These are phyloP conservation scores for Karstenula rhodostoma DNA, from an alignment of 2,329 filamentous ascomycete species.

Conservation along the genomic window DNA sequence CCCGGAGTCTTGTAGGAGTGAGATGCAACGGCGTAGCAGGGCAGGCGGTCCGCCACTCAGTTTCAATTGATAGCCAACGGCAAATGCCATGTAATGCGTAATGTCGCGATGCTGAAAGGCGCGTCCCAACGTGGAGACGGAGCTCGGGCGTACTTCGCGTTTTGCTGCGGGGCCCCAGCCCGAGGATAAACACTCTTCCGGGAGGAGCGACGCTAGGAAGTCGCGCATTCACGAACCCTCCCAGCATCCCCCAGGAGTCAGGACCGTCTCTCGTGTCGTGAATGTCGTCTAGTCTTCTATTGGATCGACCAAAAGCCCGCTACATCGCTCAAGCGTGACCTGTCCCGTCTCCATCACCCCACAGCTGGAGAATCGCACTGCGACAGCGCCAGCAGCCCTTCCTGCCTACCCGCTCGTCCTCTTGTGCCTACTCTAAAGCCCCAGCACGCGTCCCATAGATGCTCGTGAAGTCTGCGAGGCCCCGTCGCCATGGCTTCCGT, in stretches of 20 bases:
- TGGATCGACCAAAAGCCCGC: conserved; percentile 2
- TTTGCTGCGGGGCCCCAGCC: conserved; percentile 13
- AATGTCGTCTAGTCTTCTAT: not conserved
- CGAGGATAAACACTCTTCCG: conserved; percentile 10
- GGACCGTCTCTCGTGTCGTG: not conserved
- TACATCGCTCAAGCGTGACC: not conserved
- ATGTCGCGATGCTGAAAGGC: conserved; percentile 14
- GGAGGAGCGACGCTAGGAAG: not conserved
- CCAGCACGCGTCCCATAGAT: not conserved
- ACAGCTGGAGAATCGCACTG: not conserved
- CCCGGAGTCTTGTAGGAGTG: not conserved
- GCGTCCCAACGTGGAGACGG: conserved; percentile 6
- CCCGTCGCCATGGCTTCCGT: conserved; percentile 35
- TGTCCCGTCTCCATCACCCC: not conserved
- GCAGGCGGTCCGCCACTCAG: not conserved
- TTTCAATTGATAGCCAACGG: not conserved
- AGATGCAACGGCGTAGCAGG: not conserved
- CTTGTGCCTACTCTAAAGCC: not conserved
- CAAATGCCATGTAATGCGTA: conserved; percentile 5
- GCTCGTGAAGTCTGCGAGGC: not conserved
- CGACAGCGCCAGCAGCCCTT: conserved; percentile 1
- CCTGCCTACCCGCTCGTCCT: not conserved
- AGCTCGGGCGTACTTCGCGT: conserved; percentile 7
- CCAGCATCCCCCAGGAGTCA: not conserved
- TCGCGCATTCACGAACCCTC: not conserved